These are phyloP conservation scores for Alternaria sp. DNA, from an alignment of 2,329 filamentous ascomycete species.

Conservation along the genomic window DNA sequence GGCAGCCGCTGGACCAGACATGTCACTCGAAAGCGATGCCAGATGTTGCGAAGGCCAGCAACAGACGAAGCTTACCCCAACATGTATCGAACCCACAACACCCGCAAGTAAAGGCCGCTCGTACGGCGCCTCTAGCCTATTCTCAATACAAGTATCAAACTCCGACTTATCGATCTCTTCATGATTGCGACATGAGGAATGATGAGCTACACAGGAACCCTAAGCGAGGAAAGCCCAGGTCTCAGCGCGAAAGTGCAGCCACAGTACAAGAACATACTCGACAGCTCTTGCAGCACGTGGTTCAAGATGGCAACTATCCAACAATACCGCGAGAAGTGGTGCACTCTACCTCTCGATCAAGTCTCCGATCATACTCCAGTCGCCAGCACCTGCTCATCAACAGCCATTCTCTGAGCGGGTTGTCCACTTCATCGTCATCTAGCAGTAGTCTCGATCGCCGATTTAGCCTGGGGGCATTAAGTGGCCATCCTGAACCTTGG, in stretches of 20 bases:
- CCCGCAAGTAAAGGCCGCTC: constrained; percentile 2
- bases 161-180: neutral
- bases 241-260: constrained; percentile 27
- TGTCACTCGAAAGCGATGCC: neutral
- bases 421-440: neutral
- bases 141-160: constrained; percentile 5
- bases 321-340: constrained; percentile 18
- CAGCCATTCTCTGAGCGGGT: constrained; percentile 17
- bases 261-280: constrained; percentile 18
- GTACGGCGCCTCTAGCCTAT: constrained; percentile 11
- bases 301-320: constrained; percentile 18
- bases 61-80: constrained; percentile 30
- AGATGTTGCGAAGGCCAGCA: constrained; percentile 13
- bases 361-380: constrained; percentile 16
- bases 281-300: constrained; percentile 15
- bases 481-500: neutral
- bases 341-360: constrained; percentile 11
- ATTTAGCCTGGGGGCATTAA: constrained; percentile 13
- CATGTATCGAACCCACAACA: constrained; percentile 9
- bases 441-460: constrained; percentile 6
- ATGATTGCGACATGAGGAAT: neutral
- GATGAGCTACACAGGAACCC: constrained; percentile 21
- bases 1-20: constrained; percentile 6
- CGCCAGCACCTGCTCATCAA: constrained; percentile 29
- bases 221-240: constrained; percentile 26